phyloP scores from a whole-genome alignment of 2,329 filamentous ascomycete species.

The Pyrenophora teres region DNA sequence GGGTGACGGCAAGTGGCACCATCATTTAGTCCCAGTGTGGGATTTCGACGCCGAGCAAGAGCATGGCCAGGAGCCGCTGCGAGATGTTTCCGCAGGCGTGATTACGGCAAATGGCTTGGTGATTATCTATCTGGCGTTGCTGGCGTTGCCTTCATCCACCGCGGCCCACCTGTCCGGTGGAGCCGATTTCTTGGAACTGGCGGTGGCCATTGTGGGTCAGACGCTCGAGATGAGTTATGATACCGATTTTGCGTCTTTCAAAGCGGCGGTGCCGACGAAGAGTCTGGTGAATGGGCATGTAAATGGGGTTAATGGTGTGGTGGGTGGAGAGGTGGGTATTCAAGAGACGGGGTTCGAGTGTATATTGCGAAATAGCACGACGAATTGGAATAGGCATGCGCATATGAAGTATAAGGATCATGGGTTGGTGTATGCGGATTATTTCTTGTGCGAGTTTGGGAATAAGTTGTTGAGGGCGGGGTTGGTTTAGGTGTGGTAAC shows the following conservation, averaged over 20 bases:
- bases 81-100: constrained; percentile 50
- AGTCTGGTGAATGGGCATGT: constrained; percentile 18
- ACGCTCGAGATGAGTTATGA: constrained; percentile 42
- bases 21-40: constrained; percentile 52
- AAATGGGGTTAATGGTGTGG: background rate
- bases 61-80: constrained; percentile 34
- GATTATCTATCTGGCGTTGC: constrained; percentile 45
- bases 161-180: constrained; percentile 1
- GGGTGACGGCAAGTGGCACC: constrained; percentile 36
- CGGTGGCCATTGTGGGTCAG: constrained; percentile 30
- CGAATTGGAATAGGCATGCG: constrained; percentile 55
- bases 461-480: constrained; percentile 52
- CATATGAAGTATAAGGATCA: constrained; percentile 53
- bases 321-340: constrained; percentile 22
- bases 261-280: constrained; percentile 11
- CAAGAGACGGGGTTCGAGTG: constrained; percentile 48
- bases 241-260: constrained; percentile 31
- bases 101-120: constrained; percentile 52
- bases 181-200: constrained; percentile 17
- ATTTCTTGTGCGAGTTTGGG: constrained; percentile 54
- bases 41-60: constrained; percentile 58
- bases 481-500: constrained; percentile 19
- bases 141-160: constrained; percentile 15
- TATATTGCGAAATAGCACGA: constrained; percentile 54
- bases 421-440: constrained; percentile 57